Conservation (phyloP, 352 stramenopile genomes). For the Pythium phragmitis region DNA sequence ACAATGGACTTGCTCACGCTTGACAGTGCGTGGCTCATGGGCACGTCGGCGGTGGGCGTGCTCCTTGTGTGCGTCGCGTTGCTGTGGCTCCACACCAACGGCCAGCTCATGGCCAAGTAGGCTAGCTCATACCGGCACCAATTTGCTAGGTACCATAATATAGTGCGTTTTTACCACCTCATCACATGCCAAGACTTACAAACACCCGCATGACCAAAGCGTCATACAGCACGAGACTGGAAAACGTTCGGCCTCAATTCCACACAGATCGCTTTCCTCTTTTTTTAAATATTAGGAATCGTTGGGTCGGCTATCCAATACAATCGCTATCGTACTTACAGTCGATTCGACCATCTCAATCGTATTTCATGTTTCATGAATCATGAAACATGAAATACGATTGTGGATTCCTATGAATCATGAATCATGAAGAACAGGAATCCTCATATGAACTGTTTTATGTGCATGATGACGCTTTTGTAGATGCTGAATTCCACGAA, state of each 20-base stretch:
- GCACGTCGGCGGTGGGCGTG: constrained; percentile 9
- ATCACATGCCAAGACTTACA: not conserved
- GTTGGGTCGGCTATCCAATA: no score
- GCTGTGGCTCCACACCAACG: constrained; percentile 18
- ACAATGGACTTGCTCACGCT: constrained; percentile 6
- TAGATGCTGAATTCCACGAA: no score
- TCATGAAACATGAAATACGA: not conserved
- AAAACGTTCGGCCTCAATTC: not conserved
- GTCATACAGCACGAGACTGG: no score
- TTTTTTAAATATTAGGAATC: no score
- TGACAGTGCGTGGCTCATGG: constrained; percentile 15
- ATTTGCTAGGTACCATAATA: constrained; percentile 10
- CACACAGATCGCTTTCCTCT: no score
- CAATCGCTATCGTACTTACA: no score
- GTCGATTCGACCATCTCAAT: not conserved
- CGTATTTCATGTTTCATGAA: not conserved
- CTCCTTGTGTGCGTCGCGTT: constrained; percentile 12
- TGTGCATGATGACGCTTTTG: constrained; percentile 6
- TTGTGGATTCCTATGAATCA: no score
- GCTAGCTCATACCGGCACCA: not conserved
- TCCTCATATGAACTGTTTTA: not conserved
- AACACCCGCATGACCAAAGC: not conserved
- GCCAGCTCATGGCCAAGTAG: constrained; percentile 17
- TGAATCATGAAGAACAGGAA: no score
- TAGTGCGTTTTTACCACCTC: not conserved